Base-by-base conservation (phyloP, 148 eudicot genomes). In the Vaccinium corymbosum region DNA sequence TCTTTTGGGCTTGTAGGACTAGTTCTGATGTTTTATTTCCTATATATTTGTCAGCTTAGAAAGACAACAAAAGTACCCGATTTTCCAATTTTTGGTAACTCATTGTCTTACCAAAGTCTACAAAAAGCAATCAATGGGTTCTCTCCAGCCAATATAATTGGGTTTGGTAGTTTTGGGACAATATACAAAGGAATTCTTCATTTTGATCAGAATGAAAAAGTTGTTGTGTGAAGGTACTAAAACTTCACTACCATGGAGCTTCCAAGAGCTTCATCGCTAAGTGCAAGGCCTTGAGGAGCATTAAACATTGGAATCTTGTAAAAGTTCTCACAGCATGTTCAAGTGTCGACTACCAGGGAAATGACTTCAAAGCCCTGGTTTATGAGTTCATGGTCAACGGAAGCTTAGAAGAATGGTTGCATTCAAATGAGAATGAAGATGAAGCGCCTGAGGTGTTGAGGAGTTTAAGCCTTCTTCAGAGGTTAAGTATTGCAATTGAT, bases 381-480 rank as follows among this genome's bases (percentile, higher is more conserved):
- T 70, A 70, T 29, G 74, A 70, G 42, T 70, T 70, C 14, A 70
- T 70, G 74, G 42, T 70, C 15, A 70, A 70, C 29, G 74, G 74
- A 12, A 29, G n/a, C 42, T 14, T 70, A 29, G 74, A 70, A 13
- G 42, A 27, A 13, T 10, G 74, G 74, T 29, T 70, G 74, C 42
- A 70, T 70, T 8, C 71, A n/a, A 64, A 64, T 22, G 8, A n/a
- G 11, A 64, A 64, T 8, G 71, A 64, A 64, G 29, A 70, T 10
- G 15, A 70, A 3, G 38, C 16, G 7, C n/a, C 13, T 9, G 5
- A 57, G 64, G n/a, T 0, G 64, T 57, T 46, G 2, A 11, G 74
- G 42, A 64, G n/a, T 27, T 70, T 70, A 29, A 29, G 6, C 42
- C 17, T 70, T 29, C 74, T 29, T 9, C 74, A 70, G 42, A 70